Percentiles rank a stretch among this genome's conserved stretches.
phyloP scores from a whole-genome alignment of 176 grass and related monocot species.

The Elymus sibiricus region DNA sequence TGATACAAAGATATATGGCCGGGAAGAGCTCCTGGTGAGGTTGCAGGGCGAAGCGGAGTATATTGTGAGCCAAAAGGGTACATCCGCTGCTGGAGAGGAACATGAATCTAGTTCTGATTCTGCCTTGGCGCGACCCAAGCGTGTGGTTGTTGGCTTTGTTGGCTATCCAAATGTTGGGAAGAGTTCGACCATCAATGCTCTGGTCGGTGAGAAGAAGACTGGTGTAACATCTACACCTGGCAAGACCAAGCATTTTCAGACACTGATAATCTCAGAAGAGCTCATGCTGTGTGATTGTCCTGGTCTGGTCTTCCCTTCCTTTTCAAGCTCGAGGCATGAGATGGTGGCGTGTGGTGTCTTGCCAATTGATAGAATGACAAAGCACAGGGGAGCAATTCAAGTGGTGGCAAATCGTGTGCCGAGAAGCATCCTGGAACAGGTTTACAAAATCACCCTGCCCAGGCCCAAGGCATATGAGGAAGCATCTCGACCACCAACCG shows the following conservation, averaged over 20 bases:
- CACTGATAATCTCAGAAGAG: conserved; percentile 84
- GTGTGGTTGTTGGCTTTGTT: conserved; percentile 71
- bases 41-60: conserved; percentile 71
- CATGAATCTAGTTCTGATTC: conserved; percentile 19
- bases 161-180: conserved; percentile 87
- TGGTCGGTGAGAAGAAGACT: conserved; percentile 61
- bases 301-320: conserved; percentile 75
- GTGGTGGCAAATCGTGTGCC: conserved; percentile 63
- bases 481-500: conserved; percentile 44
- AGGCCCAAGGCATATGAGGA: conserved; percentile 64
- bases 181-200: conserved; percentile 83
- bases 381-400: conserved; percentile 61
- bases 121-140: conserved; percentile 35
- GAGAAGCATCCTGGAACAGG: conserved; percentile 37
- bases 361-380: conserved; percentile 68
- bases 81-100: background rate
- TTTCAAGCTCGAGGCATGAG: conserved; percentile 76
- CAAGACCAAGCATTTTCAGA: conserved; percentile 88
- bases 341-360: conserved; percentile 80
- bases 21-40: conserved; percentile 60
- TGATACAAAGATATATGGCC: conserved; percentile 63
- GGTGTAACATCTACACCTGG: conserved; percentile 78
- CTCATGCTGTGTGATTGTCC: conserved; percentile 73
- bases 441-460: conserved; percentile 69
- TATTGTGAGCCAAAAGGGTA: conserved; percentile 32